Evolutionary conservation across 805 yeast species (phyloP).

Genomic region (Saccharomyces jurei): DNA sequence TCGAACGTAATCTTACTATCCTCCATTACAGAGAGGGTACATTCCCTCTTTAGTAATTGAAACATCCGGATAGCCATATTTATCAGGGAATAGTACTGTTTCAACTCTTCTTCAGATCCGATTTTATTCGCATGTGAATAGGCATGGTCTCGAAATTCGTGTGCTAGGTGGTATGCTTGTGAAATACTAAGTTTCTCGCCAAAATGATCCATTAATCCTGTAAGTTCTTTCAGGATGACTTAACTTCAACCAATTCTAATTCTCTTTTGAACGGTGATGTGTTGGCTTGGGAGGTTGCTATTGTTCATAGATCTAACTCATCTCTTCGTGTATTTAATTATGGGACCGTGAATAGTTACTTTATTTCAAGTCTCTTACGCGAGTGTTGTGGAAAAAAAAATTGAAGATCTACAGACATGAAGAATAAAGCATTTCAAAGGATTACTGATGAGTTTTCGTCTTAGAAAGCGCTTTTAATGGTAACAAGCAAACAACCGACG

Average conservation of each 20-base stretch:
- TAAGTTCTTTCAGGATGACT: neutral
- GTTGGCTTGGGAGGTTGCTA: neutral
- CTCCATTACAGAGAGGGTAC: conserved; percentile 20
- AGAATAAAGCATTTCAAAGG: neutral
- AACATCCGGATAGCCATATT: conserved; percentile 23
- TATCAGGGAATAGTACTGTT: conserved; percentile 30
- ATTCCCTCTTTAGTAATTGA: conserved; percentile 9
- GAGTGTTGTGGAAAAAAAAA: neutral
- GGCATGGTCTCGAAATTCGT: conserved; percentile 22
- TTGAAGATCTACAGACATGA: neutral
- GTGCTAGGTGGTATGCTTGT: conserved; percentile 16
- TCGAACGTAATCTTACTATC: conserved; percentile 22
- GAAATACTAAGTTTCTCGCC: neutral
- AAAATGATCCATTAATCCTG: neutral
- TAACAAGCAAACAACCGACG: neutral
- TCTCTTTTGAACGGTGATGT: neutral
- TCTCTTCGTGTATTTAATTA: neutral
- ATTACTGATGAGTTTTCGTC: neutral
- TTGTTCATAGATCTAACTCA: neutral
- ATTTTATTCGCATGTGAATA: conserved; percentile 10
- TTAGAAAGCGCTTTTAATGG: neutral
- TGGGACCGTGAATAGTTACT: neutral
- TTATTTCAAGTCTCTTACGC: neutral
- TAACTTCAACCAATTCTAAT: neutral
- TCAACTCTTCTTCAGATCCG: conserved; percentile 15